Percentiles rank a stretch among this genome's conserved stretches.
Conservation (phyloP, 2,329 filamentous ascomycete species). For the Lecanicillium sp. region DNA sequence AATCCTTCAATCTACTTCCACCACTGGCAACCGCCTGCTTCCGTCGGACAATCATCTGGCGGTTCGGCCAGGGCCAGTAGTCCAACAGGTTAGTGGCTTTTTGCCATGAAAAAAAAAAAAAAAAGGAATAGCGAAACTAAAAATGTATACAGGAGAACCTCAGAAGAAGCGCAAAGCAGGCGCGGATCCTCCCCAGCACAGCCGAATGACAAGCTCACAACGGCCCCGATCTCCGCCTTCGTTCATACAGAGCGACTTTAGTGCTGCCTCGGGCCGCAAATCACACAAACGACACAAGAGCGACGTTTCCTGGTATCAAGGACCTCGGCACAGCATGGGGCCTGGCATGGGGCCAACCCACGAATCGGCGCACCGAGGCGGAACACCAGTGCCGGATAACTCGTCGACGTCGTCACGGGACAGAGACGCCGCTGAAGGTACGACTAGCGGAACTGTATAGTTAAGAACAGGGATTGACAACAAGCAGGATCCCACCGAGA, state of each 20-base stretch:
- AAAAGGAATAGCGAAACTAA: slow-evolving; percentile 33
- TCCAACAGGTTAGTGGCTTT: slow-evolving; percentile 63
- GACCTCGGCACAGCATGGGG: slow-evolving; percentile 18
- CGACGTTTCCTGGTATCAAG: slow-evolving; percentile 31
- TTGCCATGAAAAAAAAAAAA: slow-evolving; percentile 28
- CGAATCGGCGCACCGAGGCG: slow-evolving; percentile 1
- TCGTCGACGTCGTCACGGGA: slow-evolving; percentile 13
- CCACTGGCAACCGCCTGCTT: slow-evolving; percentile 80
- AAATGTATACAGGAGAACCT: slow-evolving; percentile 58
- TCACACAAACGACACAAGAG: slow-evolving; percentile 32
- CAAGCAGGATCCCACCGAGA: not conserved
- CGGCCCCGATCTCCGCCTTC: slow-evolving; percentile 29
- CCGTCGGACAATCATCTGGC: slow-evolving; percentile 42
- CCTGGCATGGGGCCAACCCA: slow-evolving; percentile 10
- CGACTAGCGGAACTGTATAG: not conserved
- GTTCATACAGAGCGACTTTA: slow-evolving; percentile 24
- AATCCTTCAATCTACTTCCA: slow-evolving; percentile 83
- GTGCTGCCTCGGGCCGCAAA: slow-evolving; percentile 20
- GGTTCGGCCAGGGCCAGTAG: slow-evolving; percentile 62
- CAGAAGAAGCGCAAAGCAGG: slow-evolving; percentile 78
- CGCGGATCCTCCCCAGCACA: slow-evolving; percentile 32
- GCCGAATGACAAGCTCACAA: slow-evolving; percentile 22
- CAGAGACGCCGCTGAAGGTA: slow-evolving; percentile 9
- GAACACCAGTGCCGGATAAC: slow-evolving; percentile 12
- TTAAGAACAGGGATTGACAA: not conserved